phyloP scores from a whole-genome alignment of 352 stramenopile genomes.

The Phytophthora agathidicida region DNA sequence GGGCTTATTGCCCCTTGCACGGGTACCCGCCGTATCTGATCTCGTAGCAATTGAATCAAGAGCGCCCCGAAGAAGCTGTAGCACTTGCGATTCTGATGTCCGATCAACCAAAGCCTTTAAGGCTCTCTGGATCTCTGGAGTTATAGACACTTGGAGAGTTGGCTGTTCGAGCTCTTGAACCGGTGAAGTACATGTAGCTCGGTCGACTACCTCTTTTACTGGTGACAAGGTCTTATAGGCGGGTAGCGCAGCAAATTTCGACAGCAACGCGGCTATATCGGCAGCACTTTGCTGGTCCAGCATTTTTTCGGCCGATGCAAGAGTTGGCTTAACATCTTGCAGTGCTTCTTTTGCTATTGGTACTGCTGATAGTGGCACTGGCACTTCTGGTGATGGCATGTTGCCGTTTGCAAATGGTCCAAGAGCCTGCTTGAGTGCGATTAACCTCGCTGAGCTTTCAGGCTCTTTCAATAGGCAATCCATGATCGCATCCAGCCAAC shows the following conservation, averaged over 20 bases:
- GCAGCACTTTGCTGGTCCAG: slow-evolving; percentile 31
- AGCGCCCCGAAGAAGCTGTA: slow-evolving; percentile 42
- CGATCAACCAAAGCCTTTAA: slow-evolving; percentile 45
- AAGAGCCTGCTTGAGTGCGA: slow-evolving; percentile 55
- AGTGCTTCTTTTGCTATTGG: too few species aligned
- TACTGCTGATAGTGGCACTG: too few species aligned
- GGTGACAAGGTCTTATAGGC: background rate
- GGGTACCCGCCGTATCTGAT: background rate
- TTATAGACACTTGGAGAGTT: background rate
- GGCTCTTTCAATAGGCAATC: slow-evolving; percentile 43
- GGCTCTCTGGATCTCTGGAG: slow-evolving; percentile 33
- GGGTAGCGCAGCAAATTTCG: slow-evolving; percentile 20
- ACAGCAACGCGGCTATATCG: slow-evolving; percentile 38
- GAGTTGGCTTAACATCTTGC: slow-evolving; percentile 6
- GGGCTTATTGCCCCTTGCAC: background rate
- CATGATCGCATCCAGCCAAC: slow-evolving; percentile 63
- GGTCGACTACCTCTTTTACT: slow-evolving; percentile 24
- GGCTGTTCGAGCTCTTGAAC: slow-evolving; percentile 26
- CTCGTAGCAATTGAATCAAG: slow-evolving; percentile 1
- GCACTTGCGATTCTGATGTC: slow-evolving; percentile 45
- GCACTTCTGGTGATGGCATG: slow-evolving; percentile 5
- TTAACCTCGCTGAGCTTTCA: slow-evolving; percentile 48
- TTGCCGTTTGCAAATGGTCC: slow-evolving; percentile 57
- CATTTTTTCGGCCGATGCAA: slow-evolving; percentile 35
- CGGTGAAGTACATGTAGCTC: slow-evolving; percentile 45